Conservation (phyloP, 2,329 filamentous ascomycete species). For the Neurospora sp. region DNA sequence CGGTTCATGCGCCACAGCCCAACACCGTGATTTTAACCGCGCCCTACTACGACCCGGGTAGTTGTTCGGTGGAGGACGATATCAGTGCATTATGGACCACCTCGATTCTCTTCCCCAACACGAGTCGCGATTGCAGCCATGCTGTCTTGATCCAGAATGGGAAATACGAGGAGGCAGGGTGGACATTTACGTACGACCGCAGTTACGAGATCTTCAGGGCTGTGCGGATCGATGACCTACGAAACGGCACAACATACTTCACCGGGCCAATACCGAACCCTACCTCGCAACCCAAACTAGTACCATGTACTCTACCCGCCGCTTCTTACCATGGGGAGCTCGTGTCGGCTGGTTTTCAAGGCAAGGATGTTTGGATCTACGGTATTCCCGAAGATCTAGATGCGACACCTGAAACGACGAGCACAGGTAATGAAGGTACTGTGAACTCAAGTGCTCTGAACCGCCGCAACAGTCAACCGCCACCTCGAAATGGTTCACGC, state of each 20-base stretch:
- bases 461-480: slow-evolving; percentile 32
- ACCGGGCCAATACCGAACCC: slow-evolving; percentile 54
- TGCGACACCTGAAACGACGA: slow-evolving; percentile 38
- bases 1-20: slow-evolving; percentile 51
- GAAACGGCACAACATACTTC: slow-evolving; percentile 72
- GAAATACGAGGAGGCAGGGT: slow-evolving; percentile 55
- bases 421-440: slow-evolving; percentile 21
- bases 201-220: slow-evolving; percentile 71
- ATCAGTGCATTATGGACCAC: slow-evolving; percentile 75
- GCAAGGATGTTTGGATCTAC: slow-evolving; percentile 68
- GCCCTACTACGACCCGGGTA: slow-evolving; percentile 67
- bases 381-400: slow-evolving; percentile 67
- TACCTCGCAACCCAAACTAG: slow-evolving; percentile 44
- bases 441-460: slow-evolving; percentile 19
- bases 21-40: slow-evolving; percentile 70
- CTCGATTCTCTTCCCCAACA: slow-evolving; percentile 75
- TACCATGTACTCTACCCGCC: slow-evolving; percentile 60
- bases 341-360: slow-evolving; percentile 63
- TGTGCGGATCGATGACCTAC: slow-evolving; percentile 63
- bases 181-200: slow-evolving; percentile 70
- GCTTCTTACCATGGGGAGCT: slow-evolving; percentile 62
- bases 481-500: slow-evolving; percentile 28
- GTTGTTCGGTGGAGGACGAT: slow-evolving; percentile 54
- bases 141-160: slow-evolving; percentile 59
- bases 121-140: slow-evolving; percentile 70